phyloP scores from a whole-genome alignment of 1,284 basidiomycete genomes.

The Papiliotrema nemorosa region DNA sequence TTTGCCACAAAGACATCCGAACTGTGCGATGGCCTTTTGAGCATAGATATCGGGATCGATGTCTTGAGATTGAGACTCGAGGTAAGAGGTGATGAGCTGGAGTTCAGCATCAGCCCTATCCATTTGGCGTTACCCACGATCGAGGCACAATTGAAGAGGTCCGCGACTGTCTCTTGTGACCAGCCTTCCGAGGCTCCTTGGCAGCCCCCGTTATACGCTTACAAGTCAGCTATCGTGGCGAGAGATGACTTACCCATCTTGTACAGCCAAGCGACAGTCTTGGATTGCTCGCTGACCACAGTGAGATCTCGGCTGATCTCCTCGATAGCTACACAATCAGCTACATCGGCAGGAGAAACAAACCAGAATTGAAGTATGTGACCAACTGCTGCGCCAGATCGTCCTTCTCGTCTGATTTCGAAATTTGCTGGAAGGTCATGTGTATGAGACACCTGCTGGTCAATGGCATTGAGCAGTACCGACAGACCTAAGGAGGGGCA shows the following conservation, averaged over 20 bases:
- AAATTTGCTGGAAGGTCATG: not conserved
- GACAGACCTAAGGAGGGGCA: not conserved
- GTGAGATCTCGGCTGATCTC: not conserved
- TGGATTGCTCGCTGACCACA: not conserved
- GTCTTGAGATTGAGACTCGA: not conserved
- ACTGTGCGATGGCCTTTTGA: not conserved
- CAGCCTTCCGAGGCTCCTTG: not conserved
- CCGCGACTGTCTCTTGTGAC: not conserved
- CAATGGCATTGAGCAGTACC: not conserved
- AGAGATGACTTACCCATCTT: not conserved
- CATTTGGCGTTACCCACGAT: not conserved
- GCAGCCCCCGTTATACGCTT: not conserved
- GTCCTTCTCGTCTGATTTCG: not conserved
- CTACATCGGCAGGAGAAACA: not conserved
- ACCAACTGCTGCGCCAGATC: not conserved
- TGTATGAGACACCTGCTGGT: not conserved
- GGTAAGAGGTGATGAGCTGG: not conserved
- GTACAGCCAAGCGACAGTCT: not conserved
- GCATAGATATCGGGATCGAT: not conserved
- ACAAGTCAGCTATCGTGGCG: not conserved
- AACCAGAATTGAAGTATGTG: not conserved
- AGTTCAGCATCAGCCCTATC: not conserved
- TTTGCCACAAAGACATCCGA: slow-evolving; percentile 4
- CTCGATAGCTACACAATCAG: too few relatives aligned
- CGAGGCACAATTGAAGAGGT: not conserved